Base-by-base conservation (phyloP, 2,329 filamentous ascomycete genomes). In the Colletotrichum liaoningense region DNA sequence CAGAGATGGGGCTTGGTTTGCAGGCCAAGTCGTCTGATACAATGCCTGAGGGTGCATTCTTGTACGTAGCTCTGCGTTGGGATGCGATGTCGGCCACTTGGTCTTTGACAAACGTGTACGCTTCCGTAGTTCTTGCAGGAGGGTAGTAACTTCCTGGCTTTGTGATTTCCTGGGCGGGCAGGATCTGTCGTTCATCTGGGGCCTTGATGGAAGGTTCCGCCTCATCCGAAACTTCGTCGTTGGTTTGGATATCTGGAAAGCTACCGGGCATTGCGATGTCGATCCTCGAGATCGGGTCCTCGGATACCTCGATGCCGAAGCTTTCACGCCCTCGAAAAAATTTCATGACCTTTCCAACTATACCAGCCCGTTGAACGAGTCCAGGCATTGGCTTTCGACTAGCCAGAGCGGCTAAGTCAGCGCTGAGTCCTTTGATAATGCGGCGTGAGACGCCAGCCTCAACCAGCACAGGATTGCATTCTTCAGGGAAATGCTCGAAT, bases 301-400 rank as follows among this genome's bases (percentile, higher is more conserved):
- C 57, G 8, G 63, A 46, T 14, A n/a, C 24, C 11, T 72, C 63
- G 8, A 63, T 24, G n/a, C 69, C 72, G 42, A 72, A 74, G 28
- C 30, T 68, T 7, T 74, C 72, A n/a, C 60, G 59, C 14, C 66
- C 67, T 4, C 71, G 56, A 16, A 73, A 62, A 52, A 73, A 66
- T 28, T 66, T 71, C 22, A 73, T 73, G 26, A 73, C 24, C 38
- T 73, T 73, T 22, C 60, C 71, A 49, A 73, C 67, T n/a, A 72
- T 63, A 22, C 72, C 67, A 30, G 72, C 68, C 30, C 64, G 65
- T 35, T 68, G 72, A 5, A 74, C 63, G 12, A 72, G 72, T 24
- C 55, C 52, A 19, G 69, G 72, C 58, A 74, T 68, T 6, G 72
- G 72, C 54, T 55, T 63, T 16, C 49, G 63, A 16, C 33, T 64